Percentiles rank a stretch among this genome's conserved stretches.
Conservation (phyloP, 2,329 filamentous ascomycete genomes). For the Aspergillus pseudoviridinutans region DNA sequence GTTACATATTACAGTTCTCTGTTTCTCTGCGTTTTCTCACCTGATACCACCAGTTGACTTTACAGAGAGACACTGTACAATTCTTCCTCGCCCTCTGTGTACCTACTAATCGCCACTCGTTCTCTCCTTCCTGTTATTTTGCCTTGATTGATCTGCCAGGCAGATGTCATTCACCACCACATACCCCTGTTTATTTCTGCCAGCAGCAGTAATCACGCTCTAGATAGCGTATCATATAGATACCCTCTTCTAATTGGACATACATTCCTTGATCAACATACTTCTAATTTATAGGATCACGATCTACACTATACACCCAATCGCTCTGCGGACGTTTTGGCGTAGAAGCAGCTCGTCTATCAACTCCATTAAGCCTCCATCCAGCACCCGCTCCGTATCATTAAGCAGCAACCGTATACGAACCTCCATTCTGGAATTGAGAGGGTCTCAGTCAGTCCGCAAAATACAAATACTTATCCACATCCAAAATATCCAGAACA, state of each 20-base stretch:
- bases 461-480: too few species aligned
- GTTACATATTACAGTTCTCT: background rate
- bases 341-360: background rate
- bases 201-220: background rate
- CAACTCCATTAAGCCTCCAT: background rate
- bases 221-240: slow-evolving; percentile 9
- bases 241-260: slow-evolving; percentile 13
- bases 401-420: slow-evolving; percentile 5
- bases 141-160: slow-evolving; percentile 1
- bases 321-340: too few species aligned
- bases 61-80: slow-evolving; percentile 12
- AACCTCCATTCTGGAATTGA: background rate
- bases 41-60: slow-evolving; percentile 16
- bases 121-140: slow-evolving; percentile 6
- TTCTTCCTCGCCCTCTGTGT: background rate
- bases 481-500: too few species aligned
- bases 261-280: background rate
- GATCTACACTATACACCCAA: background rate
- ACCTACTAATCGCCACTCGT: slow-evolving; percentile 1
- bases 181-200: slow-evolving; percentile 1
- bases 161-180: background rate
- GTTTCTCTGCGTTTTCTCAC: background rate
- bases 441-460: too few species aligned
- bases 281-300: background rate
- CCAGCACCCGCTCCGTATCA: background rate